These are phyloP conservation scores for Penicillium fuscoglaucum DNA, from an alignment of 2,329 filamentous ascomycete genomes.

Conservation along the genomic window DNA sequence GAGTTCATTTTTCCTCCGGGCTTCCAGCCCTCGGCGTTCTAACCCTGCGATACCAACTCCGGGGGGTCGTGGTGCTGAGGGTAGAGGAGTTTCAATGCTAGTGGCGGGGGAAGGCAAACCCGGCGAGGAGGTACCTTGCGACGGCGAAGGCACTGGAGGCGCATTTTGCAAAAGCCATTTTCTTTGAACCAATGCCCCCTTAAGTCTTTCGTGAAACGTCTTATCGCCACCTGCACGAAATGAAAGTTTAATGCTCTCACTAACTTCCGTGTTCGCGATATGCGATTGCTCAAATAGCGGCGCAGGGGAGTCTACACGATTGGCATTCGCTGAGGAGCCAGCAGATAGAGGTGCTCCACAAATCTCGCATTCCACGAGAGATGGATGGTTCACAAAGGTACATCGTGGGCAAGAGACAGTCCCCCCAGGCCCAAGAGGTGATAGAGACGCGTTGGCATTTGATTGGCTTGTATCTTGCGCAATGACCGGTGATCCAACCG, in stretches of 20 bases:
- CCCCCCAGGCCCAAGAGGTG: slow-evolving; percentile 5
- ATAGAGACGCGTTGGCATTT: background rate
- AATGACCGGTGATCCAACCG: slow-evolving; percentile 2
- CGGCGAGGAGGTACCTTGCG: slow-evolving; percentile 34
- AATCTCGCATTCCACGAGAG: slow-evolving; percentile 81
- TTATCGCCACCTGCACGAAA: slow-evolving; percentile 88
- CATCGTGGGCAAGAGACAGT: slow-evolving; percentile 71
- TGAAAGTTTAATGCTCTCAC: slow-evolving; percentile 83
- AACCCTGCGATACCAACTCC: slow-evolving; percentile 88
- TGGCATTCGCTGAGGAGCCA: slow-evolving; percentile 44
- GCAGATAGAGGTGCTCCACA: slow-evolving; percentile 74
- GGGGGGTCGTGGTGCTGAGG: slow-evolving; percentile 47
- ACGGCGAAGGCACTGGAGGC: slow-evolving; percentile 74
- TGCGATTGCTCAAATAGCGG: slow-evolving; percentile 58
- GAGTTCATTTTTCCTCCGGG: slow-evolving; percentile 87
- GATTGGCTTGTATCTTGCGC: background rate
- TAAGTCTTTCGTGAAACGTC: slow-evolving; percentile 85
- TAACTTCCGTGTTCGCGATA: slow-evolving; percentile 58
- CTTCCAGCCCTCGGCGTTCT: slow-evolving; percentile 78
- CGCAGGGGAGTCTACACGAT: slow-evolving; percentile 73
- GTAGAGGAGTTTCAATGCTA: slow-evolving; percentile 25
- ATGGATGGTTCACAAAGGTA: slow-evolving; percentile 92
- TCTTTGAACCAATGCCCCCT: slow-evolving; percentile 81
- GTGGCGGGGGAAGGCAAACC: slow-evolving; percentile 27
- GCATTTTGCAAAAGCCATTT: slow-evolving; percentile 94